Evolutionary conservation across 306 rosid genomes (phyloP), one percentile per base, ranked within the genome.

Genomic region (Acacia melanoxylon): DNA sequence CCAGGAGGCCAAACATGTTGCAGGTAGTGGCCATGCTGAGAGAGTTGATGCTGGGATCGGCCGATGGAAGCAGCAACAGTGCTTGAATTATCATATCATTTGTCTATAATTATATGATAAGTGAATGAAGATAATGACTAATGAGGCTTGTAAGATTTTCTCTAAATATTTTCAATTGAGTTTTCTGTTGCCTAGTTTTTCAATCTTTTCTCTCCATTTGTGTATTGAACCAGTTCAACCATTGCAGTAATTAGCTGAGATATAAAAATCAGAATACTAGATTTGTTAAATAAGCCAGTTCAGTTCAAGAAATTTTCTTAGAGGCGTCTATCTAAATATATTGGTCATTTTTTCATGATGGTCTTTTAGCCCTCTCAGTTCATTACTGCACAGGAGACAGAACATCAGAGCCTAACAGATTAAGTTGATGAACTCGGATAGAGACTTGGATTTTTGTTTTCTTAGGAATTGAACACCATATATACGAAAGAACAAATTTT

Each of bases 1-100:
- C 98, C n/a, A 93, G 56, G 71, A 90, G 98, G 91, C 97, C 98
- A 68, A 95, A 83, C 82, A 95, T 95, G 98, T 83, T 93, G 88
- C 98, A 95, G 90, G 97, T 88, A 52, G 98, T 93, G 65, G 89
- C 97, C 35, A 81, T 90, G 95, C 88, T 95, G 68, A 86, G 97
- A 77, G 98, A 93, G 85, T 86, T 95, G 62, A 88, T 89, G 85
- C 90, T 95, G 46, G 96, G 88, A 84, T 91, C 95, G 80, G 86
- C 86, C 24, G 89, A 83, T 22, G 97, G 94, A 84, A 94, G 92
- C 85, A 90, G 94, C 93, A 95, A 89, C 86, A 95, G 93, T 86
- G 83, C 91, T 81, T 94, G 90, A 88, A 77, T 54, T 61, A 76
- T n/a, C 40, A 61, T 75, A 24, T 72, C 65, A 52, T 71, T 37